These are phyloP conservation scores for Metschnikowia bowlesiae DNA, from an alignment of 805 yeast genomes.

Conservation along the genomic window DNA sequence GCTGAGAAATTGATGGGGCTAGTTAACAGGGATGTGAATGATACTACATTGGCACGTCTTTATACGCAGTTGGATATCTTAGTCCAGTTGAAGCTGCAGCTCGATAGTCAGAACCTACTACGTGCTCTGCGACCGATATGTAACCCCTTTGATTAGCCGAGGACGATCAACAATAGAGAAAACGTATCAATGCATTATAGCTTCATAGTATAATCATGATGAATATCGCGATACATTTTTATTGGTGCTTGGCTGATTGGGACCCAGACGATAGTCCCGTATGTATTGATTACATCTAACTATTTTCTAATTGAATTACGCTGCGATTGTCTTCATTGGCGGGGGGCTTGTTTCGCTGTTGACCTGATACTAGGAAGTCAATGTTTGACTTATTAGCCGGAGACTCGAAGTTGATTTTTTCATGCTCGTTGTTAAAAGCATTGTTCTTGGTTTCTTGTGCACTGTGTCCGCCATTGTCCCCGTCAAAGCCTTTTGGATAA, in stretches of 20 bases:
- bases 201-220: background rate
- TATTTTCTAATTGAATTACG: background rate
- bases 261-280: background rate
- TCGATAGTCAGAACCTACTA: background rate
- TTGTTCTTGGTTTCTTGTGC: background rate
- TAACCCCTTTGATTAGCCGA: background rate
- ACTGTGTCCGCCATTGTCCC: background rate
- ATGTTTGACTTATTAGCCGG: constrained; percentile 1
- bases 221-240: background rate
- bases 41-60: constrained; percentile 8
- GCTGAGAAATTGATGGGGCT: constrained; percentile 2
- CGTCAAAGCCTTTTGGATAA: background rate
- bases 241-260: background rate
- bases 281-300: background rate
- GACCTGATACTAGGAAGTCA: constrained; percentile 2
- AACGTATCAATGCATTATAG: background rate
- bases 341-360: background rate
- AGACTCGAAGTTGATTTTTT: background rate
- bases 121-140: background rate
- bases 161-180: background rate
- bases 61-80: constrained; percentile 13
- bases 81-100: constrained; percentile 6
- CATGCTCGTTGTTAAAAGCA: background rate
- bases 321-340: background rate
- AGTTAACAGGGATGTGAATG: constrained; percentile 5